Evolutionary conservation across 2,329 filamentous ascomycete genomes (phyloP), one percentile per base, ranked within the genome.

Genomic region (Celoporthe dispersa): DNA sequence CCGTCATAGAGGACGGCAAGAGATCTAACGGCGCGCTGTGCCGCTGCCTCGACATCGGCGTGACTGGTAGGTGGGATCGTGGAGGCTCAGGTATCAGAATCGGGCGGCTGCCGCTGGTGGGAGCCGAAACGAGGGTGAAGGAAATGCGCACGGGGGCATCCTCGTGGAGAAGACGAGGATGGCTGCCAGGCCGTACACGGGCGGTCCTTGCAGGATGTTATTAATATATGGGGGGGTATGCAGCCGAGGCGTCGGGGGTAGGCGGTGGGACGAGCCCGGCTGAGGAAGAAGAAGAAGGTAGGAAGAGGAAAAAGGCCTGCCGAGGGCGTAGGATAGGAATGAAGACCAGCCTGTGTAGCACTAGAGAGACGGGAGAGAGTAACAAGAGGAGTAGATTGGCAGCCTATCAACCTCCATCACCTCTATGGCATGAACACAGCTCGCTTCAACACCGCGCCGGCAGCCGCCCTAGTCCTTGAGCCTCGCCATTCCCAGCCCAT

Each of bases 401-500:
- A 57, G 2, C 33, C n/a, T n/a, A n/a, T 19, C 28, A 37, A 22
- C 33, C 22, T 28, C 44, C 8, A 16, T 16, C 37, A 9, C 22
- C 28, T 64, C 39, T 33, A 51, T 57, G 12, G n/a, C 33, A 64
- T 11, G 9, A 44, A 19, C 22, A 4, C n/a, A 35, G n/a, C 33
- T 37, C 37, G 44, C 35, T 48, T n/a, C 22, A n/a, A 33, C 9
- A 39, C 16, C 48, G 22, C 25, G 8, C n/a, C 11, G 16, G n/a
- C n/a, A n/a, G n/a, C 25, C 35, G 14, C 19, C 39, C 68, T 63
- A 76, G 68, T 78, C 74, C 59, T 74, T 69, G 44, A 78, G 68
- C 37, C 79, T 75, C 7, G 76, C 77, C 37, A 80, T 68, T 35
- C 75, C 75, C 25, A 82, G 48, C 25, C 81, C 81, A 71, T 82